phyloP scores from a whole-genome alignment of 2,329 filamentous ascomycete species.

The Rutstroemia sydowiana region DNA sequence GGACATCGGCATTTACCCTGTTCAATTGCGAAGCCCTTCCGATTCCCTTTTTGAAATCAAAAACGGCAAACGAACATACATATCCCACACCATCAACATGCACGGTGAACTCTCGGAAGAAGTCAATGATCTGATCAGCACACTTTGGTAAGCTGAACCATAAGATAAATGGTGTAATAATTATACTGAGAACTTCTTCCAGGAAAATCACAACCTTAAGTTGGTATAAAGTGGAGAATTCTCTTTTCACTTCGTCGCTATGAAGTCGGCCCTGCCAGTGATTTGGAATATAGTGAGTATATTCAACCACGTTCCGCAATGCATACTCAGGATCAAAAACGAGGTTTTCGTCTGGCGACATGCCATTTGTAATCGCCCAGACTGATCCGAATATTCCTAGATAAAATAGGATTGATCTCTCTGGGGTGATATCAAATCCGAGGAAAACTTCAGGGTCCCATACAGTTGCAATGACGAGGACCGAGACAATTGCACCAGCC shows the following conservation, averaged over 20 bases:
- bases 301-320: conserved; percentile 80
- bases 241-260: conserved; percentile 83
- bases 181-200: conserved; percentile 85
- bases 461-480: conserved; percentile 77
- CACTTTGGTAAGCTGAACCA: conserved; percentile 80
- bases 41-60: conserved; percentile 85
- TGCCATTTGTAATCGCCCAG: conserved; percentile 75
- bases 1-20: conserved; percentile 44
- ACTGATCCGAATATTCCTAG: conserved; percentile 74
- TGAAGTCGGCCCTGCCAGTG: conserved; percentile 89
- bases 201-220: conserved; percentile 86
- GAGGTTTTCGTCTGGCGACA: conserved; percentile 78
- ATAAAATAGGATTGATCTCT: conserved; percentile 86
- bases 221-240: conserved; percentile 88
- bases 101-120: conserved; percentile 95
- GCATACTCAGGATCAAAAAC: conserved; percentile 92
- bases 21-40: conserved; percentile 40
- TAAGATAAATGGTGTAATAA: conserved; percentile 84
- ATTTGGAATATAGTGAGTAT: conserved; percentile 83
- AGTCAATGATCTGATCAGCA: conserved; percentile 90
- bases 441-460: conserved; percentile 87
- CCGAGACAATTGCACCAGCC: conserved; percentile 75
- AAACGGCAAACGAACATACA: conserved; percentile 94
- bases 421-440: conserved; percentile 82
- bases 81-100: conserved; percentile 95